Evolutionary conservation across 306 rosid genomes (phyloP).

Genomic region (Lathyrus tuberosus): DNA sequence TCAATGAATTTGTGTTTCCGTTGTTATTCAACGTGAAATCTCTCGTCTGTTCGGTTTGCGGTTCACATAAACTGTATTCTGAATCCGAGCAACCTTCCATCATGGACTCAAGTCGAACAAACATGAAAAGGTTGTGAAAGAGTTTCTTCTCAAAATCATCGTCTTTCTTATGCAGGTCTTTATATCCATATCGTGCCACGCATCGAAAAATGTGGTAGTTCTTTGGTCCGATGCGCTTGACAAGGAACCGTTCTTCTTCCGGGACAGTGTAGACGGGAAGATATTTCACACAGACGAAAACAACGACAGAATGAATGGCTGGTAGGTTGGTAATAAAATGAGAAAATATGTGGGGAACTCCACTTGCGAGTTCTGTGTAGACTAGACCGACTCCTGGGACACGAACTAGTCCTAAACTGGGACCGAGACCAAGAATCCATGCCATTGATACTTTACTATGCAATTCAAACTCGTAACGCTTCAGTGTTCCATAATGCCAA

Average conservation of each 20-base stretch:
- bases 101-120: constrained; percentile 75
- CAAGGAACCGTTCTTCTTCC: constrained; percentile 87
- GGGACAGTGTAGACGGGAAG: constrained; percentile 93
- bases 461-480: constrained; percentile 79
- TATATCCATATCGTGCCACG: constrained; percentile 89
- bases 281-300: constrained; percentile 89
- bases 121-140: constrained; percentile 68
- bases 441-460: constrained; percentile 95
- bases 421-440: constrained; percentile 98
- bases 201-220: constrained; percentile 90
- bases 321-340: constrained; percentile 97
- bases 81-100: constrained; percentile 96
- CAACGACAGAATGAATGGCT: constrained; percentile 88
- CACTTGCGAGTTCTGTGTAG: constrained; percentile 91
- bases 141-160: constrained; percentile 88
- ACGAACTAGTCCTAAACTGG: constrained; percentile 93
- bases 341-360: constrained; percentile 94
- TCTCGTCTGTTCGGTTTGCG: constrained; percentile 49
- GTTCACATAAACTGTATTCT: constrained; percentile 62
- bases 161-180: constrained; percentile 84
- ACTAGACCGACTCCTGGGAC: constrained; percentile 96
- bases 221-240: constrained; percentile 85
- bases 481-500: constrained; percentile 88
- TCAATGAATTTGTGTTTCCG: constrained; percentile 46
- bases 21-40: constrained; percentile 45